These are phyloP conservation scores for Pedinophyceae sp. DNA, from an alignment of 139 green algal genomes.

Conservation along the genomic window DNA sequence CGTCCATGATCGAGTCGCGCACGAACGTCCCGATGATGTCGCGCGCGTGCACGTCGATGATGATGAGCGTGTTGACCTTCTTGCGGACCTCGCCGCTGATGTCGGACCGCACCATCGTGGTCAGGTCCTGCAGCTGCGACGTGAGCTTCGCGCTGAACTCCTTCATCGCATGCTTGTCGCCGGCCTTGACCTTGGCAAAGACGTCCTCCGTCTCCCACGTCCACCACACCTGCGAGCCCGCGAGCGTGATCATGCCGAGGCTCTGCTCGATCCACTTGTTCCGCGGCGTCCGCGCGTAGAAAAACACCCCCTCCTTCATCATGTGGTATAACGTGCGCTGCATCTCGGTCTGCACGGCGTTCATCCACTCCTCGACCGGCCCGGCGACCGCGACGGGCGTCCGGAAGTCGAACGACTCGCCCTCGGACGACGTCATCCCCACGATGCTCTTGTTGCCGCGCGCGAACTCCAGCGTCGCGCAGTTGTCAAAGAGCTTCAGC, in stretches of 20 bases:
- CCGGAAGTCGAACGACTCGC: constrained; percentile 64
- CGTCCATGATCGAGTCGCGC: constrained; percentile 60
- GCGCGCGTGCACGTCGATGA: constrained; percentile 68
- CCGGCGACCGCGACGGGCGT: constrained; percentile 49
- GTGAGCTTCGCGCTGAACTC: constrained; percentile 47
- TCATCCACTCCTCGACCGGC: constrained; percentile 74
- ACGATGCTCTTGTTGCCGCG: constrained; percentile 64
- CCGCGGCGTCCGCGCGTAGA: constrained; percentile 43
- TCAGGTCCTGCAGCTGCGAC: constrained; percentile 54
- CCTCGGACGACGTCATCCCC: constrained; percentile 66
- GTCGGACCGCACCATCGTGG: constrained; percentile 54
- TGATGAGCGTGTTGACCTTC: constrained; percentile 77
- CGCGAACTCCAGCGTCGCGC: constrained; percentile 44
- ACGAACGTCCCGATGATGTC: constrained; percentile 76
- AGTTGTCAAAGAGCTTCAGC: constrained; percentile 90
- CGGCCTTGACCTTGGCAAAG: constrained; percentile 43
- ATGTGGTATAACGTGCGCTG: constrained; percentile 45
- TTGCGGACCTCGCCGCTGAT: constrained; percentile 44
- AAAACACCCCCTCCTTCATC: constrained; percentile 58
- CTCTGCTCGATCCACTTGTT: constrained; percentile 61
- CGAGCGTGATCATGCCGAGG: constrained; percentile 75
- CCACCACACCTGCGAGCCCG: constrained; percentile 76
- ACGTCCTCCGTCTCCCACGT: constrained; percentile 79
- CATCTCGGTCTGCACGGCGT: constrained; percentile 64
- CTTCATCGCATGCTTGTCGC: constrained; percentile 70